Conservation (phyloP, 345 rosid species). For the Leavenworthia alabamica region DNA sequence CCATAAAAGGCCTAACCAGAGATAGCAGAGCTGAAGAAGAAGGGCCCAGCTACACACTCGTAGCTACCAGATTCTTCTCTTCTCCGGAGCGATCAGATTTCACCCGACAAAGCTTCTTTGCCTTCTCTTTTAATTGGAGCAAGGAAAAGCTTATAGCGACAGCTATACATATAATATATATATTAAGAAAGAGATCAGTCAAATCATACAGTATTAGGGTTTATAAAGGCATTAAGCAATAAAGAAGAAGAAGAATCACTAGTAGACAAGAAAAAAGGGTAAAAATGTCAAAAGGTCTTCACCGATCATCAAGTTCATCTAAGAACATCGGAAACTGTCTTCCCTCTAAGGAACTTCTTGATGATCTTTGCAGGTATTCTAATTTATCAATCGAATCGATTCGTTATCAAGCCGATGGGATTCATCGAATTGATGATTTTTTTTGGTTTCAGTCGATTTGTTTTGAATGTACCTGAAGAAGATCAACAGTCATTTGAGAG, state of each 20-base stretch:
- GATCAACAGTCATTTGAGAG: conserved; percentile 97
- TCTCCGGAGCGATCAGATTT: conserved; percentile 18
- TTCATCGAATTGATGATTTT: neutral
- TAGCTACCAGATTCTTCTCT: conserved; percentile 1
- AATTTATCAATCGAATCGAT: neutral
- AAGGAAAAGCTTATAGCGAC: neutral
- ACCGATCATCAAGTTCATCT: conserved; percentile 60
- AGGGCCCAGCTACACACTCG: conserved; percentile 11
- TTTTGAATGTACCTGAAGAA: conserved; percentile 94
- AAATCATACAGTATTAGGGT: conserved; percentile 25
- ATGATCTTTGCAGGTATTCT: conserved; percentile 98
- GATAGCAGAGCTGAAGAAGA: neutral
- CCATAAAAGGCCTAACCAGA: conserved; percentile 6
- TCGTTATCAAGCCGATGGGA: neutral
- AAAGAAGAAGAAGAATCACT: conserved; percentile 6
- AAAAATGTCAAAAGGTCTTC: conserved; percentile 58
- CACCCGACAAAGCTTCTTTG: neutral
- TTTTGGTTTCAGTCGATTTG: conserved; percentile 74
- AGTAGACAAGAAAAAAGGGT: neutral
- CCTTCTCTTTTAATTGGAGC: conserved; percentile 8
- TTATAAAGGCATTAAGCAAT: neutral
- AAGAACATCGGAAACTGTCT: conserved; percentile 70
- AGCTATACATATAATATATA: neutral
- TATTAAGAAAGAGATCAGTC: neutral
- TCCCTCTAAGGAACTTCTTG: conserved; percentile 94